A percentile compares a stretch with the other conserved stretches of the same genome.
Conservation (phyloP, 164 flowering plant genomes). For the Buxus sempervirens region DNA sequence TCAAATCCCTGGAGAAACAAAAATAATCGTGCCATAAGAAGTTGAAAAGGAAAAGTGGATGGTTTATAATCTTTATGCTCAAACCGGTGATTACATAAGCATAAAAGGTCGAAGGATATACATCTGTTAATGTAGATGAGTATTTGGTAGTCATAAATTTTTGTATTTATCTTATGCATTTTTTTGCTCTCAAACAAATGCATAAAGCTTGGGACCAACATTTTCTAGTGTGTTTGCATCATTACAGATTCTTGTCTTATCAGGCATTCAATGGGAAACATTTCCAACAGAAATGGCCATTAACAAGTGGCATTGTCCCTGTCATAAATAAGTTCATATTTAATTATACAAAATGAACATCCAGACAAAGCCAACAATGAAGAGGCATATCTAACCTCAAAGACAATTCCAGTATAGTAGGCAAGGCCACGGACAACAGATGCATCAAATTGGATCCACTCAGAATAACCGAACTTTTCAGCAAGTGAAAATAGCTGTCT, state of each 20-base stretch:
- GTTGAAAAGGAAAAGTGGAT: neutral
- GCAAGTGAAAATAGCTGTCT: conserved; percentile 80
- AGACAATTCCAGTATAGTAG: conserved; percentile 92
- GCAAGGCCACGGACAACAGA: conserved; percentile 96
- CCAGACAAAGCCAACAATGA: neutral
- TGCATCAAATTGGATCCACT: conserved; percentile 98
- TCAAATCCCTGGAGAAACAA: conserved; percentile 67
- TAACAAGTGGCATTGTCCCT: neutral
- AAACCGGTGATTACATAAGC: too few relatives aligned
- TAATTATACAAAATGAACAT: neutral
- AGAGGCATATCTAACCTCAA: conserved; percentile 62
- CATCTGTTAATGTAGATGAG: neutral
- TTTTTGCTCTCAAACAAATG: neutral
- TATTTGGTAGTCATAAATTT: neutral
- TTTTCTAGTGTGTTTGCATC: neutral
- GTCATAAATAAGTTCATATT: neutral
- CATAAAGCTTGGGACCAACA: neutral
- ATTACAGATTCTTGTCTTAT: neutral
- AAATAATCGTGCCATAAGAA: neutral
- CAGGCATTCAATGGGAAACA: neutral
- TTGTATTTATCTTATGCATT: neutral
- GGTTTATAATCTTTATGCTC: neutral
- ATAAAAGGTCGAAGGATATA: too few relatives aligned
- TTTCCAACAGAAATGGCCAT: neutral
- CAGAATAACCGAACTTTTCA: conserved; percentile 85